Evolutionary conservation across 345 rosid species (phyloP).

Genomic region (Geranium rotundifolium): DNA sequence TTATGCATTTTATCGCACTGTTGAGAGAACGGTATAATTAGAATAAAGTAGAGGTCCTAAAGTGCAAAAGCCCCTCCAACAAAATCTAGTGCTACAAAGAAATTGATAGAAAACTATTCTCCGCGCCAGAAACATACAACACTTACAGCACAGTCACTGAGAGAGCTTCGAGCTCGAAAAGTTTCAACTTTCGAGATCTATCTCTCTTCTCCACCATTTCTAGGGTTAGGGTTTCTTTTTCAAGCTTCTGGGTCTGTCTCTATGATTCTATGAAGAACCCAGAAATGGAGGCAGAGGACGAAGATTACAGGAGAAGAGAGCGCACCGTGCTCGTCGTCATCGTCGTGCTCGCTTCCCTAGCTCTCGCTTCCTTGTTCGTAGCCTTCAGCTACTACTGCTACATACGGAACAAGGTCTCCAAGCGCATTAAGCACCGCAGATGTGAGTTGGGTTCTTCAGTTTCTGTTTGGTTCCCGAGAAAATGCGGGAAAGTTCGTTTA

Average conservation of each 20-base stretch:
- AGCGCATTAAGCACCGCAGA: conserved; percentile 32
- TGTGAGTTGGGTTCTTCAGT: conserved; percentile 19
- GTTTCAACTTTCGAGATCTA: background rate
- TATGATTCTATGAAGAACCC: background rate
- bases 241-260: background rate
- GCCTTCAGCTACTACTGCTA: conserved; percentile 95
- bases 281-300: conserved; percentile 31
- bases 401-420: conserved; percentile 68
- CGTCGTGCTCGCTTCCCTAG: conserved; percentile 71
- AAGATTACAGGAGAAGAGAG: conserved; percentile 42
- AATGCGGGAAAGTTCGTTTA: background rate
- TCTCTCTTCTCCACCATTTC: conserved; percentile 4
- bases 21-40: background rate
- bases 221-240: conserved; percentile 24
- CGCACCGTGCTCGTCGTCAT: conserved; percentile 55
- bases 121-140: background rate
- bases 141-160: background rate
- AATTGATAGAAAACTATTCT: background rate
- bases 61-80: background rate
- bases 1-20: too few relatives aligned
- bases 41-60: background rate
- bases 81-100: too few relatives aligned
- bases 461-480: conserved; percentile 4
- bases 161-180: background rate
- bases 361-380: conserved; percentile 56